Base-by-base conservation (phyloP, 108 stramenopile species). In the Discostella stelligeroides region DNA sequence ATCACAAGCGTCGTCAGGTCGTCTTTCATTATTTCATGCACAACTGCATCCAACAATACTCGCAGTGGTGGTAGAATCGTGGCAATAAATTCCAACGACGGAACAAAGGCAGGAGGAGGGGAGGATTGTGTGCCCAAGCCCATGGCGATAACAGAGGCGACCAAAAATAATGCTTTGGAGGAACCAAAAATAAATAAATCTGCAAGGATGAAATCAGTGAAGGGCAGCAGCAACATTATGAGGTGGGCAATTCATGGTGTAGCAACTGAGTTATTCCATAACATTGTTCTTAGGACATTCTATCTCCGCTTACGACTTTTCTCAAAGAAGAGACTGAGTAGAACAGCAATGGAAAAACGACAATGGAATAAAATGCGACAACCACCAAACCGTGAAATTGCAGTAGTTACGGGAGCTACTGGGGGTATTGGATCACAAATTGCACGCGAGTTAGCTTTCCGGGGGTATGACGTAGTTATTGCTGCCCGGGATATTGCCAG, bases 381-480 rank as follows among this genome's bases (percentile, higher is more conserved):
- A 18, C 66, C 63, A 0, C 29, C 61, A 14, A 79, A 53, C 20
- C 42, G 56, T 29, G 66, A 72, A 66, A 63, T 72, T 11, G 79
- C 79, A 0, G 37, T 79, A 0, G 60, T 79, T 1, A 72, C 79
- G 7, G 79, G 79, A 1, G 79, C 71, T 14, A 79, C 79, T 0
- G 79, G 79, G 0, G 79, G 66, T 1, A 79, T 79, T 27, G 79
- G 71, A 34, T 79, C 79, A 4, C 21, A 55, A 28, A 79, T 79
- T 27, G 79, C 66, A 8, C 60, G 63, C 17, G 60, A 72, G 17
- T 62, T 79, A 18, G 79, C 79, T 2, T 39, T 62, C 34, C 47
- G 60, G 21, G 79, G 79, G 15, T 79, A 79, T 28, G 71, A 79
- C 63, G 79, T 79, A 2, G 66, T 79, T 14, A 57, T 72, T 55